Percentiles rank a stretch among this genome's conserved stretches.
phyloP scores from a whole-genome alignment of 306 rosid genomes.

The Corylus avellana region DNA sequence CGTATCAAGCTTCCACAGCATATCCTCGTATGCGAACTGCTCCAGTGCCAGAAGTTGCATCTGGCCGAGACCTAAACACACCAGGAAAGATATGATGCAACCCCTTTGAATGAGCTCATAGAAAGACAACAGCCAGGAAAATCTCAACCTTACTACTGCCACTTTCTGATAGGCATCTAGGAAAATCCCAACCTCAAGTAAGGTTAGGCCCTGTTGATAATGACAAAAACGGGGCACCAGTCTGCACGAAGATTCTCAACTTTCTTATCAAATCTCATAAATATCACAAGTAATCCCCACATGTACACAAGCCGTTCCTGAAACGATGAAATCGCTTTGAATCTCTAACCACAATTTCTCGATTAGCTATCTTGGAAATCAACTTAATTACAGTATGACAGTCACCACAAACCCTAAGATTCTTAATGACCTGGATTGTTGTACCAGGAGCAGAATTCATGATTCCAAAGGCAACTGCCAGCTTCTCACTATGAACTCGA shows the following conservation, averaged over 20 bases:
- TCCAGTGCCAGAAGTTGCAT: no score
- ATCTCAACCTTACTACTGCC: not conserved
- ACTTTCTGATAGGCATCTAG: constrained; percentile 6
- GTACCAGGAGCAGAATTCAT: constrained; percentile 64
- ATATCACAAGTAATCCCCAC: constrained; percentile 72
- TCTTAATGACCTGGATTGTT: constrained; percentile 63
- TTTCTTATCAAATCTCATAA: constrained; percentile 21
- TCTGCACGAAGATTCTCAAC: constrained; percentile 15
- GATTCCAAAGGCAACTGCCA: constrained; percentile 75
- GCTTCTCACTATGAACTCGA: constrained; percentile 85
- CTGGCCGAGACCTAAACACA: no score
- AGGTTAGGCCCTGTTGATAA: not conserved
- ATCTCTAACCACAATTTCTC: constrained; percentile 71
- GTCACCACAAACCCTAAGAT: constrained; percentile 73
- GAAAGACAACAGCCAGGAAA: not conserved
- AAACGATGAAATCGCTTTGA: constrained; percentile 83
- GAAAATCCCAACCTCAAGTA: not conserved
- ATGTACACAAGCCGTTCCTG: constrained; percentile 62
- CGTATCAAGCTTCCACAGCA: not conserved
- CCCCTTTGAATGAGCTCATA: not conserved
- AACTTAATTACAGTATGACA: constrained; percentile 67
- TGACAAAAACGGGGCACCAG: constrained; percentile 8
- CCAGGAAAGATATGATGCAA: not conserved
- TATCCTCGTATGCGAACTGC: not conserved
- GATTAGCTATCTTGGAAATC: constrained; percentile 52